Percentiles rank a stretch among this genome's conserved stretches.
Conservation (phyloP, 495 filamentous ascomycete genomes). For the Penicillium pulvis region DNA sequence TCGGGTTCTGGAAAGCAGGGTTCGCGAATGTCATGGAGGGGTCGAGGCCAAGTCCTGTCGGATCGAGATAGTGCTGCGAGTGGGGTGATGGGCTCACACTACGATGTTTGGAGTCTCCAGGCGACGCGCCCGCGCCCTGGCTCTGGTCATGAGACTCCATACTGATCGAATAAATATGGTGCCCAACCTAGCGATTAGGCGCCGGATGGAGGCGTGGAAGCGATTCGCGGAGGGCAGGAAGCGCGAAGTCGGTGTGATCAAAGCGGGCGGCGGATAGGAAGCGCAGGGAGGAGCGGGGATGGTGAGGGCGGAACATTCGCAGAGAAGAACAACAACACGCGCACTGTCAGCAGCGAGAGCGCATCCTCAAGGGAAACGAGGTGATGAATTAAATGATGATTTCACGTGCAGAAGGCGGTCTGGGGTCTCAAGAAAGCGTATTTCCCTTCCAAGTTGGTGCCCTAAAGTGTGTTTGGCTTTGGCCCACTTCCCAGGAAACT, state of each 20-base stretch:
- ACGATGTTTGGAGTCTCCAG: conserved; percentile 35
- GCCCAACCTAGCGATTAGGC: conserved; percentile 2
- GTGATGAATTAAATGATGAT: conserved; percentile 15
- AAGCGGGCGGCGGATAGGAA: conserved; percentile 6
- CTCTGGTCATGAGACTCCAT: conserved; percentile 44
- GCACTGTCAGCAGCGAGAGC: conserved; percentile 11
- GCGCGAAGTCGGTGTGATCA: conserved; percentile 10
- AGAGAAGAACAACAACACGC: conserved; percentile 7
- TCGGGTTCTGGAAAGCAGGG: conserved; percentile 28
- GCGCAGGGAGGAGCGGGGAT: conserved; percentile 4
- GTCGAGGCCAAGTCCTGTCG: conserved; percentile 39
- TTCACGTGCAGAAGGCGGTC: conserved; percentile 39
- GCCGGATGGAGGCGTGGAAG: not conserved
- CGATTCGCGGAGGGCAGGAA: not conserved
- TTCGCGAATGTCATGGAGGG: conserved; percentile 38
- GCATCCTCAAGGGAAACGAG: not conserved
- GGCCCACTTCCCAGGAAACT: conserved; percentile 1
- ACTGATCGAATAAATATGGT: conserved; percentile 4
- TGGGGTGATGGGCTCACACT: conserved; percentile 47
- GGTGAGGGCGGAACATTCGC: conserved; percentile 23
- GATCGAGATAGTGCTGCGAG: conserved; percentile 41
- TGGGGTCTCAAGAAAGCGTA: not conserved
- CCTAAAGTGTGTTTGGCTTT: conserved; percentile 7
- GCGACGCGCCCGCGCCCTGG: conserved; percentile 33
- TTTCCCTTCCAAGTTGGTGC: not conserved